Evolutionary conservation across 2,329 filamentous ascomycete genomes (phyloP).

Genomic region (Aspergillus sp.): DNA sequence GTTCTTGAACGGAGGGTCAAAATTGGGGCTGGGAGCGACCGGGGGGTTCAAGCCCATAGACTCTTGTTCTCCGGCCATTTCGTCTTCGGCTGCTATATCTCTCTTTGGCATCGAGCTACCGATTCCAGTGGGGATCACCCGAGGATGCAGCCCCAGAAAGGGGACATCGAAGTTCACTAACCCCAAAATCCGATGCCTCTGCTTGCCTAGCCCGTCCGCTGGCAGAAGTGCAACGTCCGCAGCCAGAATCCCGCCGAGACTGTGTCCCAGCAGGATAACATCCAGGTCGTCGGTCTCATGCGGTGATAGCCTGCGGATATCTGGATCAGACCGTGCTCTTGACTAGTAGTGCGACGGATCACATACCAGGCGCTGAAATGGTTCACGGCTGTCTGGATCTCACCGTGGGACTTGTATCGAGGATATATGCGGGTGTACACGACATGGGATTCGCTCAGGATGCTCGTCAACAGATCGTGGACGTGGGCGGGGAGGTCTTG

Average conservation of each 20-base stretch:
- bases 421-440: conserved; percentile 66
- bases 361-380: conserved; percentile 69
- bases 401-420: conserved; percentile 36
- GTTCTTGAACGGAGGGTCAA: conserved; percentile 67
- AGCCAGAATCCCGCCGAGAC: conserved; percentile 76
- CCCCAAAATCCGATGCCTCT: conserved; percentile 66
- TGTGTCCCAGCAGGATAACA: conserved; percentile 75
- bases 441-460: conserved; percentile 62
- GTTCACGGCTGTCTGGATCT: conserved; percentile 58
- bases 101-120: conserved; percentile 57
- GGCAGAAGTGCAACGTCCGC: conserved; percentile 65
- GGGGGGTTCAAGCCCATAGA: conserved; percentile 11
- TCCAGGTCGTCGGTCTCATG: conserved; percentile 68
- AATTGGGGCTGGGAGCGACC: conserved; percentile 47
- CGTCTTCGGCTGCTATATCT: conserved; percentile 10
- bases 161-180: conserved; percentile 77
- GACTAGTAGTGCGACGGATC: neutral
- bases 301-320: conserved; percentile 52
- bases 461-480: conserved; percentile 60
- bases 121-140: conserved; percentile 73
- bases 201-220: conserved; percentile 1
- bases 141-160: conserved; percentile 79
- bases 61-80: conserved; percentile 10
- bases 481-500: conserved; percentile 80
- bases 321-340: neutral